Conservation (phyloP, 2,329 filamentous ascomycete genomes). For the Lachnellula willkommii region DNA sequence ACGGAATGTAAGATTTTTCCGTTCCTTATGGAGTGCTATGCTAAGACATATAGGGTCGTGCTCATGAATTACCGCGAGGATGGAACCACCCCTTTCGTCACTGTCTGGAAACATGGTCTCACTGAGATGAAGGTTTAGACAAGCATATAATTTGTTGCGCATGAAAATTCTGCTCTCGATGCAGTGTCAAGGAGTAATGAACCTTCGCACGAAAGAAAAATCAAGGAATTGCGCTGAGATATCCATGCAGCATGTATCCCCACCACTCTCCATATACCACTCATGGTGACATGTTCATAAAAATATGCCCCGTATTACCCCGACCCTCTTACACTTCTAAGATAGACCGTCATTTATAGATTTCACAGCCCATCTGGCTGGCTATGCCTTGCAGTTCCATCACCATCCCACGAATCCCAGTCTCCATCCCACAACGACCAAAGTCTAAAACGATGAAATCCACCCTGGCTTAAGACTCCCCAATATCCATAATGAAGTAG, state of each 20-base stretch:
- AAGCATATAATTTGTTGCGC: neutral
- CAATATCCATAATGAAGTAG: neutral
- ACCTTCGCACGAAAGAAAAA: too few species aligned
- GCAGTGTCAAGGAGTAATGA: neutral
- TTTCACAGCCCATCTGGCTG: too few species aligned
- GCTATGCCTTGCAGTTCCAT: too few species aligned
- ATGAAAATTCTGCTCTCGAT: constrained; percentile 4
- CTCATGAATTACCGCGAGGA: constrained; percentile 98
- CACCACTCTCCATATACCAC: too few species aligned
- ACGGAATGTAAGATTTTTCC: constrained; percentile 71
- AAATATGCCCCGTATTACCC: too few species aligned
- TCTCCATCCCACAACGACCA: neutral
- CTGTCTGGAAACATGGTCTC: constrained; percentile 93
- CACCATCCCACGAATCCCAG: neutral
- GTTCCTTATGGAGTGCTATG: constrained; percentile 7
- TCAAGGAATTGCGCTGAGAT: too few species aligned
- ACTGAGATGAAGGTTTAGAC: constrained; percentile 83
- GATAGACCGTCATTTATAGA: too few species aligned
- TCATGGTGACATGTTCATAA: too few species aligned
- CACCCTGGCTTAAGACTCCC: neutral
- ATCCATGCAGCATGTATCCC: too few species aligned
- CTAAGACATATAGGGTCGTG: constrained; percentile 56
- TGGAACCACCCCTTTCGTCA: constrained; percentile 82
- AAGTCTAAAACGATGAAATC: neutral
- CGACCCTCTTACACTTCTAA: too few species aligned